A percentile compares a stretch with the other conserved stretches of the same genome.
Evolutionary conservation across 2,329 filamentous ascomycete species (phyloP).

Genomic region (Thyridium curvatum): DNA sequence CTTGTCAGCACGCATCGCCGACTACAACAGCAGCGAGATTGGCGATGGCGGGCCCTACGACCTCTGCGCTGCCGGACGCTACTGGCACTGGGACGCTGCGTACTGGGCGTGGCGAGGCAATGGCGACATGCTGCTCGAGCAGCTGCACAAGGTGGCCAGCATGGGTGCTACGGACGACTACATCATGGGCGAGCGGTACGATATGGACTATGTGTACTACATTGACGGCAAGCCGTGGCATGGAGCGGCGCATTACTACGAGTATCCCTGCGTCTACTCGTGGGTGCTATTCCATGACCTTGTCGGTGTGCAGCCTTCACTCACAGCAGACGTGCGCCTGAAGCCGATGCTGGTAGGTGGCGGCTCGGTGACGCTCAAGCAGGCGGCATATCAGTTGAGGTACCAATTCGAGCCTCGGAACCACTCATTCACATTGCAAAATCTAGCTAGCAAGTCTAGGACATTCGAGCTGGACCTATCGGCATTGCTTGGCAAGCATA

Average conservation of each 20-base stretch:
- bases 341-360: slow-evolving; percentile 1
- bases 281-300: slow-evolving; percentile 7
- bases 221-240: slow-evolving; percentile 7
- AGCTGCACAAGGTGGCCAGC: slow-evolving; percentile 5
- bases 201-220: slow-evolving; percentile 9
- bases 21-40: slow-evolving; percentile 8
- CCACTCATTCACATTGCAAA: slow-evolving; percentile 1
- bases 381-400: slow-evolving; percentile 4
- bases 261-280: slow-evolving; percentile 8
- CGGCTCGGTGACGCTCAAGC: slow-evolving; percentile 2
- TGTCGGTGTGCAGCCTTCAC: slow-evolving; percentile 4
- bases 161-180: slow-evolving; percentile 6
- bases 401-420: slow-evolving; percentile 1
- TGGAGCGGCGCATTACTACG: slow-evolving; percentile 8
- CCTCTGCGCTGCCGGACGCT: slow-evolving; percentile 8
- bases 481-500: background rate
- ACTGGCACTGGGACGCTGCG: slow-evolving; percentile 10
- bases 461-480: slow-evolving; percentile 4
- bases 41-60: slow-evolving; percentile 9
- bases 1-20: slow-evolving; percentile 5
- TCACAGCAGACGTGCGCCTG: slow-evolving; percentile 1
- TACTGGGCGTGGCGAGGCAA: slow-evolving; percentile 6
- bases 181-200: slow-evolving; percentile 9
- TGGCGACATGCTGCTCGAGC: slow-evolving; percentile 3
- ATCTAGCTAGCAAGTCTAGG: slow-evolving; percentile 2